Evolutionary conservation across 2,329 filamentous ascomycete genomes (phyloP).

Genomic region (Sarocladium brachiariae): DNA sequence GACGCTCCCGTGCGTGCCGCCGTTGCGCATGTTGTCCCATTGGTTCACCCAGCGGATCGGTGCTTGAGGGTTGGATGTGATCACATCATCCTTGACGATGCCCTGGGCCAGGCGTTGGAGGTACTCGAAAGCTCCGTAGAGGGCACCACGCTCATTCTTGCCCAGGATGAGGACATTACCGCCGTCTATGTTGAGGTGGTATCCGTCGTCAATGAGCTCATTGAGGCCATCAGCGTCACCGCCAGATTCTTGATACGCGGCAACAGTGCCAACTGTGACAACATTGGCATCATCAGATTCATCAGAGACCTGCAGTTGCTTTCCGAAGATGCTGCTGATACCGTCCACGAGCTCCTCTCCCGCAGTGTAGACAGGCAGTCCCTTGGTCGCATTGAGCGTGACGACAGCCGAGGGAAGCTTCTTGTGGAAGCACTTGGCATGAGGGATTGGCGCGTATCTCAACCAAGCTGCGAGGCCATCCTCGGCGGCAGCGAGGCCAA

Average conservation of each 20-base stretch:
- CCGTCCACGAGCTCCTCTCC: conserved; percentile 52
- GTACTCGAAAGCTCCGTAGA: conserved; percentile 66
- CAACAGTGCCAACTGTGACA: conserved; percentile 18
- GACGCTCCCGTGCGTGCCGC: conserved; percentile 41
- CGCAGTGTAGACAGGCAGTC: conserved; percentile 52
- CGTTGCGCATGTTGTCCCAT: conserved; percentile 62
- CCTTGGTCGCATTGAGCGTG: conserved; percentile 44
- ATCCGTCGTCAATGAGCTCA: conserved; percentile 50
- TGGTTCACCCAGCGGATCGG: conserved; percentile 65
- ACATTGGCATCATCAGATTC: background rate
- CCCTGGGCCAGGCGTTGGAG: conserved; percentile 57
- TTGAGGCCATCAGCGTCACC: conserved; percentile 24
- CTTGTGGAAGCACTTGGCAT: conserved; percentile 24
- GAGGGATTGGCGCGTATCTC: conserved; percentile 49
- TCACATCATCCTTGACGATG: conserved; percentile 40
- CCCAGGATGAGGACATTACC: conserved; percentile 51
- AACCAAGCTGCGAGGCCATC: conserved; percentile 57
- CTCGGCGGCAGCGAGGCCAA: conserved; percentile 43
- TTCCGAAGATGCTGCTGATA: conserved; percentile 49
- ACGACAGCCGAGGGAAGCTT: conserved; percentile 42
- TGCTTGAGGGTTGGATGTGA: conserved; percentile 48
- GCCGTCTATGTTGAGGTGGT: conserved; percentile 45
- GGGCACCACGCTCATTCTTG: conserved; percentile 57
- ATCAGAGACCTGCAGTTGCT: conserved; percentile 28
- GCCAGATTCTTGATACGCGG: conserved; percentile 19